phyloP scores from a whole-genome alignment of 305 asterid species.

The Fraxinus angustifolia region DNA sequence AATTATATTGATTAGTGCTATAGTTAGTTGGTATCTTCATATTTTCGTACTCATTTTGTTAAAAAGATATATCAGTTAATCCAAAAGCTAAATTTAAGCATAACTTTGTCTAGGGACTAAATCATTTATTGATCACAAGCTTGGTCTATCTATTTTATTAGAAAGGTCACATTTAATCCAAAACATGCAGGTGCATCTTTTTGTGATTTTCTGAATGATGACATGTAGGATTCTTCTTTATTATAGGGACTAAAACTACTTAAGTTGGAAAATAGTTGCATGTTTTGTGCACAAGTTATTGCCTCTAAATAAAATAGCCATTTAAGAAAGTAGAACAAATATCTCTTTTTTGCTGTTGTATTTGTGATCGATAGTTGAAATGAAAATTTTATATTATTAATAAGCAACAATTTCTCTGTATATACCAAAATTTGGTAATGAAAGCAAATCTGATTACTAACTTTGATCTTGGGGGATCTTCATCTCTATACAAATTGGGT shows the following conservation, averaged over 20 bases:
- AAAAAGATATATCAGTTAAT: background rate
- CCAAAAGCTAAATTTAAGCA: background rate
- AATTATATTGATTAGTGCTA: background rate
- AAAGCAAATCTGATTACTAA: background rate
- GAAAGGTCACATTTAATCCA: background rate
- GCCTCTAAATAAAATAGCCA: background rate
- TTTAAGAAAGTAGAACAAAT: background rate
- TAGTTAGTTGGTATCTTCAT: background rate
- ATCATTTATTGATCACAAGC: background rate
- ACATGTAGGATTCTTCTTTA: background rate
- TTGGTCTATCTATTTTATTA: constrained; percentile 10
- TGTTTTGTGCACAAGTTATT: background rate
- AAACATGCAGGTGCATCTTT: background rate
- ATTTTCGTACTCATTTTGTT: background rate
- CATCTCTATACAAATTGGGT: background rate
- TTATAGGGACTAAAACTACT: background rate
- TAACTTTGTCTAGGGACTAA: background rate
- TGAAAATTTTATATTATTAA: background rate
- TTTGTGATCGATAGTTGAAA: background rate
- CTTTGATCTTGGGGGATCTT: background rate
- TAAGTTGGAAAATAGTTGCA: background rate
- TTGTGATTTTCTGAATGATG: background rate
- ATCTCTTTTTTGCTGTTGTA: background rate
- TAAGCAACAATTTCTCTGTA: background rate
- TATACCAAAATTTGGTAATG: background rate